phyloP scores from a whole-genome alignment of 192 early-diverging fungal species.

The Phlyctochytrium planicorne region DNA sequence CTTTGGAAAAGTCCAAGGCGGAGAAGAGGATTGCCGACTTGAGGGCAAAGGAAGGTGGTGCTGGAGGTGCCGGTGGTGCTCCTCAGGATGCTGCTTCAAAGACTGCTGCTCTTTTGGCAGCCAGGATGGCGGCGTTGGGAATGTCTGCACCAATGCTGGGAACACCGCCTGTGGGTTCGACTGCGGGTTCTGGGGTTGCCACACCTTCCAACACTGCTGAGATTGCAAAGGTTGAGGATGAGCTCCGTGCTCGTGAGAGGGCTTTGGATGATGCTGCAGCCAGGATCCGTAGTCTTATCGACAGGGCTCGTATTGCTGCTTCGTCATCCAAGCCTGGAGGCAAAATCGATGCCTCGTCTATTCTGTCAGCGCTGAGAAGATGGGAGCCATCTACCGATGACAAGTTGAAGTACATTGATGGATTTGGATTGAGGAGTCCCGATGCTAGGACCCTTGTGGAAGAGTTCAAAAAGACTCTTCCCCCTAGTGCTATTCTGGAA shows the following conservation, averaged over 20 bases:
- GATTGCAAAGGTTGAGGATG: conserved; percentile 39
- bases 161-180: conserved; percentile 7
- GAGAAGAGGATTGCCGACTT: conserved; percentile 27
- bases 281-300: conserved; percentile 28
- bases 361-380: conserved; percentile 8
- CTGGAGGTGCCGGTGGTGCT: conserved; percentile 18
- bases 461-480: conserved; percentile 27
- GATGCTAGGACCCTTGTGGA: conserved; percentile 35
- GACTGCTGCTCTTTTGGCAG: conserved; percentile 46
- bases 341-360: not conserved
- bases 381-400: conserved; percentile 49
- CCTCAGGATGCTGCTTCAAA: conserved; percentile 23
- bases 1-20: conserved; percentile 9
- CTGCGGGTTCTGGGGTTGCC: conserved; percentile 3
- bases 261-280: conserved; percentile 39
- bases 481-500: conserved; percentile 9
- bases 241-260: conserved; percentile 17
- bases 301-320: conserved; percentile 15
- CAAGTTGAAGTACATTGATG: conserved; percentile 48
- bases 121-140: conserved; percentile 53
- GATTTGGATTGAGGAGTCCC: conserved; percentile 43
- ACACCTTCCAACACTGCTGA: conserved; percentile 21
- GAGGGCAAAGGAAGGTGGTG: conserved; percentile 9
- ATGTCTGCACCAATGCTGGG: conserved; percentile 30
- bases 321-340: too few relatives aligned